phyloP scores from a whole-genome alignment of 1,139 yeast genomes.

The Geotrichum candidum region DNA sequence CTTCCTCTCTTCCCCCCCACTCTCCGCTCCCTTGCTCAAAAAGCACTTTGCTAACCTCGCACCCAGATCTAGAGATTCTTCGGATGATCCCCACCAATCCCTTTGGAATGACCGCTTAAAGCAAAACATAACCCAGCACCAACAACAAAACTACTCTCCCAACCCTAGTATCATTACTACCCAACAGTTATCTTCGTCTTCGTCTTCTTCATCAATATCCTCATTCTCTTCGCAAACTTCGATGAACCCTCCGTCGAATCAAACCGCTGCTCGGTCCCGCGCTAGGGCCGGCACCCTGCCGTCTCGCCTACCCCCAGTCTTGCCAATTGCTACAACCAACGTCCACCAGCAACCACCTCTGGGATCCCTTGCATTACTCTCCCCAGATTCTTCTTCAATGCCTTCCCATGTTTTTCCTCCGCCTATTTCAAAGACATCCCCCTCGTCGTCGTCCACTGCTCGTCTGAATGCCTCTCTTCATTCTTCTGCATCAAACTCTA shows the following conservation, averaged over 20 bases:
- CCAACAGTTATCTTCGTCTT: not conserved
- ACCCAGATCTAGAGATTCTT: constrained; percentile 12
- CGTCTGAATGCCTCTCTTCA: constrained; percentile 12
- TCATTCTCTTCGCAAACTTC: constrained; percentile 1
- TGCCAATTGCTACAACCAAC: constrained; percentile 15
- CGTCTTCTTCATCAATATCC: not conserved
- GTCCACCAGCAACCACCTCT: constrained; percentile 19
- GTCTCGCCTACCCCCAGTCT: constrained; percentile 36
- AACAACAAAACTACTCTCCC: not conserved
- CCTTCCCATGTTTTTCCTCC: constrained; percentile 16
- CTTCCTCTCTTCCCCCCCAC: not conserved
- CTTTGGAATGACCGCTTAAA: constrained; percentile 15
- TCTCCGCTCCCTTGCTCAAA: not conserved
- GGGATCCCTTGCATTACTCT: constrained; percentile 32
- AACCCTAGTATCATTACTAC: not conserved
- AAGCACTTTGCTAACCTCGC: not conserved
- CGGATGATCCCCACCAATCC: constrained; percentile 9
- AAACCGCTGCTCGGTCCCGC: constrained; percentile 25
- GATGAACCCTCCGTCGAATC: constrained; percentile 6
- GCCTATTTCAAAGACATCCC: constrained; percentile 13
- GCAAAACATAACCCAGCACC: not conserved
- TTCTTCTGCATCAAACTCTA: constrained; percentile 12
- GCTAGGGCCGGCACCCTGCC: constrained; percentile 45
- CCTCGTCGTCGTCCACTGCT: constrained; percentile 15
- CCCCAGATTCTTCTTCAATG: constrained; percentile 26